Base-by-base conservation (phyloP, 2,329 filamentous ascomycete genomes). In the Alternaria ventricosa region DNA sequence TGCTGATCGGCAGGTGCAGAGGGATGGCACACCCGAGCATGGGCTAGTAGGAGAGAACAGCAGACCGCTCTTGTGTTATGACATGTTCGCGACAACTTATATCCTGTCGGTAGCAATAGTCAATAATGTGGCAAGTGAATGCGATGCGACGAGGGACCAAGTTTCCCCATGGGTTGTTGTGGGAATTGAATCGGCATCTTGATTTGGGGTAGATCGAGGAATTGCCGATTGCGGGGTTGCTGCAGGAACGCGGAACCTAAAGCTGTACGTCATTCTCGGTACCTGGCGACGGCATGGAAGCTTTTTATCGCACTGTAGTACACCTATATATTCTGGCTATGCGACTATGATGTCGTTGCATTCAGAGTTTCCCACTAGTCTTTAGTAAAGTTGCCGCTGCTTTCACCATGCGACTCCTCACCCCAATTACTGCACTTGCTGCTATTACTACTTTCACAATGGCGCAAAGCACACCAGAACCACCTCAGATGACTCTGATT, bases 401-500 rank as follows among this genome's bases (percentile, higher is more conserved):
- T 5, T 47, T 20, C 60, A 66, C 5, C 7, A 71, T 74, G 70
- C 60, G 46, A 13, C 25, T 69, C 44, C 36, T 62, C 41, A 53
- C 54, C 18, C 20, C 60, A 18, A 46, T 71, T 23, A 25, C 64
- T 13, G 20, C 62, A 23, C 41, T 71, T 25, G 23, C 64, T 18
- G 13, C 55, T 18, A 13, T 62, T 11, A 27, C 58, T 23, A 47
- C 65, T 3, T 47, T 60, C 57, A 45, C 59, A 53, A 72, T 73
- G 68, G 68, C 70, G 2, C 46, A 66, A 61, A 54, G 33, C 18
- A 58, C 60, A 4, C 68, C 68, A n/a, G 20, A 61, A 10, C 67
- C 70, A 5, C 73, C 72, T 4, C 50, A 55, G 20, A 56, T 74
- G 70, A 71, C 68, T 1, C 51, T 75, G 25, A 55, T 75, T 4